phyloP scores from a whole-genome alignment of 2,329 filamentous ascomycete species.

The Diaporthe sp. region DNA sequence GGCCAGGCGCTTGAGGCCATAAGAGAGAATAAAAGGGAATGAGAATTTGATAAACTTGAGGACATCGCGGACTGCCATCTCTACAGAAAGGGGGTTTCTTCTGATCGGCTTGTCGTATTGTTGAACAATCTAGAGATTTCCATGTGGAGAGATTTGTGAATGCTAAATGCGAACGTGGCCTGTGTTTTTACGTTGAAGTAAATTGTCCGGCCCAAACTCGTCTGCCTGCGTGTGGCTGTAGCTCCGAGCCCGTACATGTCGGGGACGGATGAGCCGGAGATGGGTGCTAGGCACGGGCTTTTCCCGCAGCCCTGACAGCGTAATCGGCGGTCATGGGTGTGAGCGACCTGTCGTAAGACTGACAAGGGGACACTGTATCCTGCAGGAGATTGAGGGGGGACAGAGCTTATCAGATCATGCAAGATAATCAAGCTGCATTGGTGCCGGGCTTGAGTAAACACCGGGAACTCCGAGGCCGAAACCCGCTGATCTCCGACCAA shows the following conservation, averaged over 20 bases:
- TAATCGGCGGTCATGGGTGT: neutral
- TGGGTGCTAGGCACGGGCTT: neutral
- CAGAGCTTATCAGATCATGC: conserved; percentile 35
- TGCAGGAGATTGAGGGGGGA: neutral
- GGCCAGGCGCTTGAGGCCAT: neutral
- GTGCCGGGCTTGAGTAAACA: neutral
- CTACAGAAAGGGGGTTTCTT: neutral
- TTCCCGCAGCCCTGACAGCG: neutral
- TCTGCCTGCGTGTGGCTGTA: neutral
- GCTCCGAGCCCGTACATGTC: neutral
- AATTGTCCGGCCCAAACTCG: neutral
- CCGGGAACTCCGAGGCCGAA: conserved; percentile 14
- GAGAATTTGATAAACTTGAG: conserved; percentile 21
- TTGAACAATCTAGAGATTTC: no score
- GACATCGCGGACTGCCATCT: conserved; percentile 24
- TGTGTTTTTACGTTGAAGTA: neutral
- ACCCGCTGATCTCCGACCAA: neutral
- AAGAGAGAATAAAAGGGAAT: neutral
- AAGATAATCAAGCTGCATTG: conserved; percentile 23
- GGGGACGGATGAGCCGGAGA: neutral
- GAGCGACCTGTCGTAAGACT: neutral
- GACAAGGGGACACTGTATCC: neutral
- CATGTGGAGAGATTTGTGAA: no score
- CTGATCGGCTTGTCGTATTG: no score
- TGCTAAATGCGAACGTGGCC: neutral